A percentile compares a stretch with the other conserved stretches of the same genome.
These are phyloP conservation scores for Heteromeles arbutifolia DNA, from an alignment of 306 rosid species.

Conservation along the genomic window DNA sequence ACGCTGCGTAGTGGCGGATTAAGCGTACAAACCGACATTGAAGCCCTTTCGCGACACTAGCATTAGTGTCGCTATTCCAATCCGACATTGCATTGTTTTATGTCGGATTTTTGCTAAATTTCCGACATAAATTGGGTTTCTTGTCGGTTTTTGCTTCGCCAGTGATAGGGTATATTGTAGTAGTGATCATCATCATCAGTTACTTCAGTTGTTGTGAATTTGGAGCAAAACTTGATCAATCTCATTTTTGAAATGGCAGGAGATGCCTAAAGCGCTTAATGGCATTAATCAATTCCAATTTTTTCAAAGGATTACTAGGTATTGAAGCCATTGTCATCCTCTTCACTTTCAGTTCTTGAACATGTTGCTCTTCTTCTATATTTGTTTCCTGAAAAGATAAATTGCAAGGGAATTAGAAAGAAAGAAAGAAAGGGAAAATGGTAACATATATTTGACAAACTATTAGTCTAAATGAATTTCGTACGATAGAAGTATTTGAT, in stretches of 20 bases:
- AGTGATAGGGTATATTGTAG: no score
- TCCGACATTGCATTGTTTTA: no score
- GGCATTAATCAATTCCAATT: constrained; percentile 20
- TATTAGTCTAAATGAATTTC: not conserved
- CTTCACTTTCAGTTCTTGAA: constrained; percentile 23
- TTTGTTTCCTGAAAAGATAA: not conserved
- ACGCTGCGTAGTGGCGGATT: no score
- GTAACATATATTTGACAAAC: not conserved
- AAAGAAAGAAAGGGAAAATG: not conserved
- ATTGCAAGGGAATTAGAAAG: not conserved
- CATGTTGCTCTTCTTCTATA: not conserved
- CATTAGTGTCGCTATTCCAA: no score
- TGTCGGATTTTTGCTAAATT: no score
- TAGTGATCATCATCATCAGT: not conserved
- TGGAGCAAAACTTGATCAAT: constrained; percentile 13
- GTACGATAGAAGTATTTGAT: not conserved
- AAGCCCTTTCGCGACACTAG: no score
- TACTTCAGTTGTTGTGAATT: not conserved
- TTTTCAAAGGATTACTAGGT: not conserved
- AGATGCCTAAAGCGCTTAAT: constrained; percentile 19
- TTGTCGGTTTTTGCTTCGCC: no score
- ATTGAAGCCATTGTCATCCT: not conserved
- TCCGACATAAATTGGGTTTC: no score
- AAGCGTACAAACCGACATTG: no score
- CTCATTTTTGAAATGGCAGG: constrained; percentile 28